Base-by-base conservation (phyloP, 192 early-diverging fungal species). In the Umbelopsis vinacea region DNA sequence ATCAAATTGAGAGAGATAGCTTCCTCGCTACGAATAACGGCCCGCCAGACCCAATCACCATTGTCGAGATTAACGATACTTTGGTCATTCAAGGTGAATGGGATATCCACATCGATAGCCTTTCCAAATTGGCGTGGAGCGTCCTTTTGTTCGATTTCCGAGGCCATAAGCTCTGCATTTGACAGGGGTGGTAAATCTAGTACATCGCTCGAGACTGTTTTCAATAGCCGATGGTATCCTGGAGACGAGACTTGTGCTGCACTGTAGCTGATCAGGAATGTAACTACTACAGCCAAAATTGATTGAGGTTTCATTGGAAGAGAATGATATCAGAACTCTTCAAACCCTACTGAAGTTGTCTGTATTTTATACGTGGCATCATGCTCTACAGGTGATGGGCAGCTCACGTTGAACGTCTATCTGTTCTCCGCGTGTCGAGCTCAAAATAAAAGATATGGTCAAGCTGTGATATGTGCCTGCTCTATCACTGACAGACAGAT, bases 1-100 rank as follows among this genome's bases (percentile, higher is more conserved):
- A 84, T 81, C 66, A 84, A 24, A 52, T 79, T 84, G 43, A 84
- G 52, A 15, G 77, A 81, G 0, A 82, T 40, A 1, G 83, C 83
- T 0, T 74, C 79, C 23, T 71, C 63, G 12, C 77, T 79, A 8
- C 72, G 53, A 33, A 84, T 74, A 68, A 82, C 78, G 24, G 79
- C 71, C 52, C 77, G 74, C 83, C 80, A 84, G 9, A 75, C 78
- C 72, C 78, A 74, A 15, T 76, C 75, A 29, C 76, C 80, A 11
- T 45, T 22, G 10, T 69, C 53, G 22, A 67, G 12, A 15, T 40
- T 22, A 15, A 53, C 47, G 14, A 66, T 45, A 43, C 37, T 46
- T 3, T 66, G 17, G n/a, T 50, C 54, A 14, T 35, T 29, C 4
- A 5, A n/a, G n/a, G 19, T 46, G 67, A 75, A 54, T 15, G 37